These are phyloP conservation scores for Apiotrichum montevideense DNA, from an alignment of 1,284 basidiomycete genomes.

Conservation along the genomic window DNA sequence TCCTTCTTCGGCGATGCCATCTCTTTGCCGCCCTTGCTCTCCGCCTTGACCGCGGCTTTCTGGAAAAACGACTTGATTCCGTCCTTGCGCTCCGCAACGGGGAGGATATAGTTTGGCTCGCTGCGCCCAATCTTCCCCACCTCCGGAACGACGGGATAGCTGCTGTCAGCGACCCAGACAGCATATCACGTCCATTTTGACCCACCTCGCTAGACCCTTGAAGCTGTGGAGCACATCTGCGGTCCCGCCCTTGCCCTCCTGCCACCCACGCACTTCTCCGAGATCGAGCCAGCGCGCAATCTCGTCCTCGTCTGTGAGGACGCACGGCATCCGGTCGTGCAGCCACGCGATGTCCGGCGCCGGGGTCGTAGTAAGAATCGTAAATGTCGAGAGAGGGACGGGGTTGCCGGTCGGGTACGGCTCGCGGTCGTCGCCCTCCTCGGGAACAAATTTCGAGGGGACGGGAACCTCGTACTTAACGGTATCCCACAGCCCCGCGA, in stretches of 20 bases:
- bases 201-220: constrained; percentile 66
- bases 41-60: constrained; percentile 50
- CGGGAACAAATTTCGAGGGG: constrained; percentile 21
- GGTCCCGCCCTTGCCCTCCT: constrained; percentile 49
- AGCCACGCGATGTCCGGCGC: constrained; percentile 65
- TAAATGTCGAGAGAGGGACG: constrained; percentile 70
- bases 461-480: constrained; percentile 50
- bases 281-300: constrained; percentile 72
- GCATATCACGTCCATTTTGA: neutral
- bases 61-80: constrained; percentile 84
- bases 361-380: constrained; percentile 78
- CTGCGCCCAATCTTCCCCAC: constrained; percentile 85
- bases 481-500: constrained; percentile 82
- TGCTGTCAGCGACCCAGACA: constrained; percentile 32
- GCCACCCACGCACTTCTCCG: constrained; percentile 59
- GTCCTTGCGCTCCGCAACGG: constrained; percentile 70
- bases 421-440: constrained; percentile 26
- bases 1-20: constrained; percentile 1
- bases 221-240: constrained; percentile 61
- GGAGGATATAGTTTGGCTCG: constrained; percentile 73
- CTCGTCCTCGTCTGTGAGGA: constrained; percentile 60
- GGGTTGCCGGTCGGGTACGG: constrained; percentile 50
- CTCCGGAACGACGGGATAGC: constrained; percentile 82
- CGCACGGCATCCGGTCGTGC: constrained; percentile 88
- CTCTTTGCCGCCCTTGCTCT: neutral